Conservation (phyloP, 805 yeast genomes). For the Saccharomyces paradoxus region DNA sequence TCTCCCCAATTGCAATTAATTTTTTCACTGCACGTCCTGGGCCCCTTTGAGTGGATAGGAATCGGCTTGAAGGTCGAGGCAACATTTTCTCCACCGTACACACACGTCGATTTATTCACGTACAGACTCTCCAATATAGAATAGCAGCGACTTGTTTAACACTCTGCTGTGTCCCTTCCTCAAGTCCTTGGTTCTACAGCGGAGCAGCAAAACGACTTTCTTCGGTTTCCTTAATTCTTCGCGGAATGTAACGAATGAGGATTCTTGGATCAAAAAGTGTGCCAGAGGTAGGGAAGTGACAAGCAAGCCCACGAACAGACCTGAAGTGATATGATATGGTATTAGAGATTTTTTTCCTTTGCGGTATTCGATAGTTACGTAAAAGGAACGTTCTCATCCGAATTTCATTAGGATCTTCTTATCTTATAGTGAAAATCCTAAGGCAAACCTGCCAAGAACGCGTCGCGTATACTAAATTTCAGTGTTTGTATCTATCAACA, state of each 20-base stretch:
- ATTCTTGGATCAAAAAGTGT: neutral
- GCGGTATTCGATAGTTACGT: neutral
- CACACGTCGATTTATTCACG: neutral
- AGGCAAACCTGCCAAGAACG: neutral
- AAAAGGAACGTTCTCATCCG: neutral
- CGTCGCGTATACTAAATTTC: neutral
- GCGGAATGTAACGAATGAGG: neutral
- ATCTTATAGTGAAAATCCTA: neutral
- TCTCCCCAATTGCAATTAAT: slow-evolving; percentile 16
- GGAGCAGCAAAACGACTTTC: neutral
- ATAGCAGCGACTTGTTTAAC: neutral
- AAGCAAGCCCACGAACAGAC: neutral
- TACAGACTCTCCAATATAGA: neutral
- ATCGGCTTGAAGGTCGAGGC: neutral
- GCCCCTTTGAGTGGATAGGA: neutral
- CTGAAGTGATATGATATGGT: neutral
- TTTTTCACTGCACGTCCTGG: slow-evolving; percentile 1
- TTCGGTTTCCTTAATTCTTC: neutral
- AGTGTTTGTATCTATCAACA: neutral
- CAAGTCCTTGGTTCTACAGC: neutral
- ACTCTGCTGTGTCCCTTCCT: neutral
- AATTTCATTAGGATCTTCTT: neutral
- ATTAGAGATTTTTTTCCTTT: neutral
- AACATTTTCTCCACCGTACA: neutral
- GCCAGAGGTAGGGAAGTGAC: neutral